phyloP scores from a whole-genome alignment of 1,284 basidiomycete species.

The Rhodofomes roseus region DNA sequence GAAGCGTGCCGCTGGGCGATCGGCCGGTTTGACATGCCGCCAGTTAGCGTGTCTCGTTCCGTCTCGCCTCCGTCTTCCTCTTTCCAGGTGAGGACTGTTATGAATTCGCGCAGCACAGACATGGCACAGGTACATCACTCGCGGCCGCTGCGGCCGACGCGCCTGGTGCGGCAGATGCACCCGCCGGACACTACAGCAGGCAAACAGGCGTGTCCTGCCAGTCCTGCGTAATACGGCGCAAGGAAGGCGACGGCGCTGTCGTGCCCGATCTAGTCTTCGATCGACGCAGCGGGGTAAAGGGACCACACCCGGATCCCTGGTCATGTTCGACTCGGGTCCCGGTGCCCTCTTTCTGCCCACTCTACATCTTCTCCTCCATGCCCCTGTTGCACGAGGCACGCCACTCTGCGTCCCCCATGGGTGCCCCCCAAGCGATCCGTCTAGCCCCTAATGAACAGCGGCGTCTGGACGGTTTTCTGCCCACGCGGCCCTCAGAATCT shows the following conservation, averaged over 20 bases:
- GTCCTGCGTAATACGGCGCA: not conserved
- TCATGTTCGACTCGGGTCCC: slow-evolving; percentile 5
- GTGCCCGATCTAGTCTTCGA: not conserved
- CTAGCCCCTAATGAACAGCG: not conserved
- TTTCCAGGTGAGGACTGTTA: not conserved
- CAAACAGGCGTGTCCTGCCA: not conserved
- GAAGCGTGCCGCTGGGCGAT: not conserved
- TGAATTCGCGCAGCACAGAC: not conserved
- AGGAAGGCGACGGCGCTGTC: not conserved
- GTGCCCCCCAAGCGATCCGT: not conserved
- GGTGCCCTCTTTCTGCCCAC: not conserved
- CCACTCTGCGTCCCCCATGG: not conserved
- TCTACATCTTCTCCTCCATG: not conserved
- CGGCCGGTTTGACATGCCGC: not conserved
- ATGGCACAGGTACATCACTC: not conserved
- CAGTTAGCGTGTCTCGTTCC: not conserved
- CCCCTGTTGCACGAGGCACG: slow-evolving; percentile 3
- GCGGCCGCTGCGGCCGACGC: not conserved
- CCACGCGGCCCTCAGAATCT: not conserved
- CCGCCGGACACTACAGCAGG: not conserved
- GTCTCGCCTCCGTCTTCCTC: not conserved
- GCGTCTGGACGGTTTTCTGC: not conserved
- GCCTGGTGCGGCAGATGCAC: not conserved
- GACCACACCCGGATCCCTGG: slow-evolving; percentile 1
- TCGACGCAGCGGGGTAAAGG: not conserved